Base-by-base conservation (phyloP, 495 filamentous ascomycete genomes). In the Penicillium desertorum region DNA sequence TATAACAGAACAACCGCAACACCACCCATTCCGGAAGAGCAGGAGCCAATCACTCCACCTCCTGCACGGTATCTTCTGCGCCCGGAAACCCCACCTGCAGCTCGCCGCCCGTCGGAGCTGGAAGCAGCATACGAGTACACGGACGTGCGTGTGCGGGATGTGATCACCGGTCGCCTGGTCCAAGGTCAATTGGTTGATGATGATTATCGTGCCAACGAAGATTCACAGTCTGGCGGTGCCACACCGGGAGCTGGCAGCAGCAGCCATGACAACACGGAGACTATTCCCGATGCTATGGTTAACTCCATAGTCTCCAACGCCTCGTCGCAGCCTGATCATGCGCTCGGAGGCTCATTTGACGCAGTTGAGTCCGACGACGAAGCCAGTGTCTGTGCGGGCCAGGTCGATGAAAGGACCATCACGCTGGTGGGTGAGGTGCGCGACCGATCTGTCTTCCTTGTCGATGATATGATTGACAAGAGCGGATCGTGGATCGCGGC, bases 401-500 rank as follows among this genome's bases (percentile, higher is more conserved):
- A 83, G 16, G 86, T 87, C 57, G 76, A 91, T 37, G 94, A 98
- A 71, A 89, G 90, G 70, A 97, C 91, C 77, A 92, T 98, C 63
- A 98, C 94, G 2, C 78, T 98, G 50, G 95, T 98, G 32, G 94
- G 94, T 57, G 90, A 98, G 60, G 94, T 98, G 51, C 85, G 83
- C 62, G 85, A 88, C 70, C 84, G 87, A 53, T 84, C 89, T 2
- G 94, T 97, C 37, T 87, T 98, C 71, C 88, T 98, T 58, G 88
- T 98, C 47, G 94, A 98, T 76, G 94, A 98, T 72, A 96, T 98
- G 89, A 97, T 98, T 63, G 94, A 98, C 76, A 96, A 96, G 71
- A 85, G 90, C 27, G 91, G 90, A 20, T 95, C 90, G 19, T 98
- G 94, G 94, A 94, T 98, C 63, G 94, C 93, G 9, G 94, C 94